These are phyloP conservation scores for Lepidium campestre DNA, from an alignment of 441 rosid genomes.

Conservation along the genomic window DNA sequence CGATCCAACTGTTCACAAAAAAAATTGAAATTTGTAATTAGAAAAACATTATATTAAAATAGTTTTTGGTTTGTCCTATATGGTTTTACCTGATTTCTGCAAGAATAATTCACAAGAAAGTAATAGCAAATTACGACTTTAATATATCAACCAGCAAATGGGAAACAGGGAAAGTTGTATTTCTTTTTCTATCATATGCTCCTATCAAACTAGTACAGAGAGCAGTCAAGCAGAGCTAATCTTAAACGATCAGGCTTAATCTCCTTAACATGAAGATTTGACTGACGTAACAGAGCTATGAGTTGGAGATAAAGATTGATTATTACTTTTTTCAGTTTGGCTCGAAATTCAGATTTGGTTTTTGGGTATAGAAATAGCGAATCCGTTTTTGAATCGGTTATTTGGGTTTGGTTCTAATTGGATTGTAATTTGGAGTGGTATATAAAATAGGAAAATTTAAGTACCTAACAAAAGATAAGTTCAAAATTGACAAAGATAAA, in stretches of 20 bases:
- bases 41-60: neutral
- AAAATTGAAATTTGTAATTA: neutral
- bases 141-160: neutral
- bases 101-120: neutral
- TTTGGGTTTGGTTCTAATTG: too few species aligned
- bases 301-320: slow-evolving; percentile 6
- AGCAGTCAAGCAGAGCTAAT: neutral
- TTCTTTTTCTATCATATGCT: neutral
- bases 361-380: too few species aligned
- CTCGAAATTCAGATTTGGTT: too few species aligned
- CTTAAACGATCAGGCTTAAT: neutral
- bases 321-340: too few species aligned
- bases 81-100: neutral
- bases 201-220: neutral
- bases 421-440: too few species aligned
- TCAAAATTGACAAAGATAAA: too few species aligned
- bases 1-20: too few species aligned
- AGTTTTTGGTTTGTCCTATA: neutral
- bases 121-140: neutral
- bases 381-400: too few species aligned
- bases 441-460: too few species aligned
- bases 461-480: too few species aligned
- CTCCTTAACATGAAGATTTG: neutral
- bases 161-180: neutral
- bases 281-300: neutral